A percentile compares a stretch with the other conserved stretches of the same genome.
These are phyloP conservation scores for Talaromyces pinophilus DNA, from an alignment of 2,329 filamentous ascomycete genomes.

Conservation along the genomic window DNA sequence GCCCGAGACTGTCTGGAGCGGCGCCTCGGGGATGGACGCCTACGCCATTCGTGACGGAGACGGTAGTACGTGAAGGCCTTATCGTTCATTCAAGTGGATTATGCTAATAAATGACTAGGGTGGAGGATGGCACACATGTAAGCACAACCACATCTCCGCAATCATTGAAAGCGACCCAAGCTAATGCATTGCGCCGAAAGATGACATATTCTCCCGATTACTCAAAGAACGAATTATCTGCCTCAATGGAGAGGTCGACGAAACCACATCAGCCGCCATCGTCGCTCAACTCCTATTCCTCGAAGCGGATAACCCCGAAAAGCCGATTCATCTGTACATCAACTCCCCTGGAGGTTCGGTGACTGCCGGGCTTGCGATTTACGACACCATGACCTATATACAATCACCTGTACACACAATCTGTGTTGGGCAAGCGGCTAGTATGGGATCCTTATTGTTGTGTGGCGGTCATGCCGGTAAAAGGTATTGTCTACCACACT, in stretches of 20 bases:
- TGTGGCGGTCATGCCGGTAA: slow-evolving; percentile 83
- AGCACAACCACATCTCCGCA: slow-evolving; percentile 35
- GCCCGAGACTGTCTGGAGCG: slow-evolving; percentile 5
- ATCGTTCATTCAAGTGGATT: not conserved
- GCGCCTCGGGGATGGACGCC: slow-evolving; percentile 49
- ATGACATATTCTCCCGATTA: slow-evolving; percentile 80
- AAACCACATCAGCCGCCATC: slow-evolving; percentile 86
- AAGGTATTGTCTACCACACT: slow-evolving; percentile 87
- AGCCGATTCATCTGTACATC: slow-evolving; percentile 96
- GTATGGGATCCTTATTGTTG: slow-evolving; percentile 88
- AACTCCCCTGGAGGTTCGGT: slow-evolving; percentile 94
- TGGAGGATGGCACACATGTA: slow-evolving; percentile 77
- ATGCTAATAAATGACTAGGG: slow-evolving; percentile 50
- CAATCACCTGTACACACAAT: slow-evolving; percentile 90
- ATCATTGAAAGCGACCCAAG: slow-evolving; percentile 19
- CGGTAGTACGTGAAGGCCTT: slow-evolving; percentile 47
- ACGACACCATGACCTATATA: slow-evolving; percentile 99
- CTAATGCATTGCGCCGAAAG: slow-evolving; percentile 42
- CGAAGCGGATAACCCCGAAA: slow-evolving; percentile 92
- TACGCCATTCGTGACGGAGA: slow-evolving; percentile 58
- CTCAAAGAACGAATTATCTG: slow-evolving; percentile 91
- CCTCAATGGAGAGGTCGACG: slow-evolving; percentile 87
- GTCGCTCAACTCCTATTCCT: slow-evolving; percentile 97
- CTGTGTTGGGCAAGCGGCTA: slow-evolving; percentile 90
- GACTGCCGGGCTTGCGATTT: slow-evolving; percentile 81